Percentiles rank a stretch among this genome's conserved stretches.
These are phyloP conservation scores for Isoetes engelmannii DNA, from an alignment of 83 land plant species.

Conservation along the genomic window DNA sequence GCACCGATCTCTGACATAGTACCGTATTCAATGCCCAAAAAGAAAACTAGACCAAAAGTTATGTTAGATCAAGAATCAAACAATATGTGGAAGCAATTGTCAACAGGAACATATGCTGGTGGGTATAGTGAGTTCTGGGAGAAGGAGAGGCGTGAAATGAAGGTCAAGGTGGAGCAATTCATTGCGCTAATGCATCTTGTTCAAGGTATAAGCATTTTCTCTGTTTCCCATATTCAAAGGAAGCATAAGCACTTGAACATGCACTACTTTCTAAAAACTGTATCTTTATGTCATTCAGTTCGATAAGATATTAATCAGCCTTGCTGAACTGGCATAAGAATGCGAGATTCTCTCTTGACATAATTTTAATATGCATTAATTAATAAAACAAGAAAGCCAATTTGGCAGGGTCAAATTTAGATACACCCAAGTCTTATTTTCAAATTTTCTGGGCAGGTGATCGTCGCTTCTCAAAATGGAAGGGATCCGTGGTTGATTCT, in stretches of 20 bases:
- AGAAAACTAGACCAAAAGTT: no score
- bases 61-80: no score
- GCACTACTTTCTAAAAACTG: not conserved
- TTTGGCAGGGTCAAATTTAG: not conserved
- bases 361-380: no score
- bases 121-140: constrained; percentile 30
- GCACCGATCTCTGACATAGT: no score
- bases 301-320: not conserved
- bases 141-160: constrained; percentile 53
- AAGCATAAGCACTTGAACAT: no score
- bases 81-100: no score
- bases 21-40: no score
- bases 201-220: constrained; percentile 44
- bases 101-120: no score
- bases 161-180: constrained; percentile 50
- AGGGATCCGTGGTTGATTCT: constrained; percentile 94
- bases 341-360: no score
- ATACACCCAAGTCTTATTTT: not conserved
- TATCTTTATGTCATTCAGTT: no score
- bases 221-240: no score
- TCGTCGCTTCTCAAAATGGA: constrained; percentile 79
- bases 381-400: no score
- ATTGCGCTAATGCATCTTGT: constrained; percentile 71
- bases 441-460: constrained; percentile 43
- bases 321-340: constrained; percentile 4